A percentile compares a stretch with the other conserved stretches of the same genome.
Conservation (phyloP, 2,329 filamentous ascomycete species). For the Curvularia hawaiiensis region DNA sequence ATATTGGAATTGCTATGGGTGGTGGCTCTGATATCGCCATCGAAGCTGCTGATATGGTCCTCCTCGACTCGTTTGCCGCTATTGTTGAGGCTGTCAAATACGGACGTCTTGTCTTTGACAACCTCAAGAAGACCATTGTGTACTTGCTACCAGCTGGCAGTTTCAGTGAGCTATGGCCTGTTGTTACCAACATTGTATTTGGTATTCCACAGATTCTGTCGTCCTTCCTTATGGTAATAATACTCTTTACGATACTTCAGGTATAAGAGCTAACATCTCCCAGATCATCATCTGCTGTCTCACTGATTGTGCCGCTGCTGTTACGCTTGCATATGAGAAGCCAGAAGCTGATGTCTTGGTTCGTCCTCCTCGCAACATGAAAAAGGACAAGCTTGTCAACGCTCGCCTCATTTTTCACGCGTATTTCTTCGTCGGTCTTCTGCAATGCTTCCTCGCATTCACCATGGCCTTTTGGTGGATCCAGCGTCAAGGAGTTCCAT, state of each 20-base stretch:
- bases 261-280: not conserved
- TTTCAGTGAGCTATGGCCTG: constrained; percentile 77
- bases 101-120: constrained; percentile 78
- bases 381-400: constrained; percentile 74
- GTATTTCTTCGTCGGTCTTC: constrained; percentile 71
- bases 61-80: constrained; percentile 72
- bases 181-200: constrained; percentile 74
- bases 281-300: constrained; percentile 63
- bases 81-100: constrained; percentile 75
- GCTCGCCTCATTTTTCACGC: constrained; percentile 74
- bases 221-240: constrained; percentile 67
- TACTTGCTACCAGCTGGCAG: constrained; percentile 74
- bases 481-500: constrained; percentile 59
- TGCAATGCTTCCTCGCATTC: constrained; percentile 50
- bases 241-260: not conserved
- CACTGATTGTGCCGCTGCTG: constrained; percentile 69
- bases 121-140: constrained; percentile 77
- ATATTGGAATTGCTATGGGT: constrained; percentile 65
- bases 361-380: constrained; percentile 69
- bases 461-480: constrained; percentile 55
- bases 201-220: constrained; percentile 75
- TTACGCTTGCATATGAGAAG: constrained; percentile 75
- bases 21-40: constrained; percentile 65
- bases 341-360: constrained; percentile 77
- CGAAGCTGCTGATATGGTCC: constrained; percentile 66